phyloP scores from a whole-genome alignment of 768 basidiomycete species.

The Nidula microcarpa region DNA sequence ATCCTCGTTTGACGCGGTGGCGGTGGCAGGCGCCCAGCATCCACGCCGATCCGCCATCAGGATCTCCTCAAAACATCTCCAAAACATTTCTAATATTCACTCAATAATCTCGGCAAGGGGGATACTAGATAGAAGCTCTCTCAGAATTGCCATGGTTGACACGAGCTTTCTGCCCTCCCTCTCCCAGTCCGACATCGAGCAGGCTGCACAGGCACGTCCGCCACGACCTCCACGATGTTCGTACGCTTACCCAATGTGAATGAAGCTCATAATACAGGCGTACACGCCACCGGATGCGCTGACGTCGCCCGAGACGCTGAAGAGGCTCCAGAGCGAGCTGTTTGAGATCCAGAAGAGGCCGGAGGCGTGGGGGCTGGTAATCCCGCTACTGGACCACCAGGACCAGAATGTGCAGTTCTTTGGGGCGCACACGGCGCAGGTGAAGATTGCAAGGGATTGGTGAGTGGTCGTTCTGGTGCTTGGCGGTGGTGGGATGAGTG shows the following conservation, averaged over 20 bases:
- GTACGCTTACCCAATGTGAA: background rate
- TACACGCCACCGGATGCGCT: conserved; percentile 48
- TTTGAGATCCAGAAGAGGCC: conserved; percentile 73
- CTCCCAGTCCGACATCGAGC: conserved; percentile 12
- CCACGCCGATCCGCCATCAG: too few species aligned
- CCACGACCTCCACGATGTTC: background rate
- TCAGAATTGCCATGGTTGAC: background rate
- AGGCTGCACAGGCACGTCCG: conserved; percentile 7
- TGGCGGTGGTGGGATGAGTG: background rate
- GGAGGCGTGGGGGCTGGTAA: conserved; percentile 82
- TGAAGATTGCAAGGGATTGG: conserved; percentile 94
- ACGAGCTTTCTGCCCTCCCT: conserved; percentile 6
- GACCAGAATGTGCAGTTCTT: conserved; percentile 92
- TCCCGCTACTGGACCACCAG: conserved; percentile 66
- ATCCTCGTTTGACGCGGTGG: too few species aligned
- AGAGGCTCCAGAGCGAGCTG: conserved; percentile 65
- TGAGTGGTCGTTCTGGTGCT: conserved; percentile 26
- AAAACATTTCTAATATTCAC: too few species aligned
- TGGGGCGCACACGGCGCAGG: conserved; percentile 89
- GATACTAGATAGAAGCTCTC: too few species aligned
- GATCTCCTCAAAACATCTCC: too few species aligned
- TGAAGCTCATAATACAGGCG: conserved; percentile 66
- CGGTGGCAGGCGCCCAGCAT: too few species aligned
- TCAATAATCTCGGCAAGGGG: too few species aligned
- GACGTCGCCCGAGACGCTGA: conserved; percentile 55